Percentiles rank a stretch among this genome's conserved stretches.
phyloP scores from a whole-genome alignment of 495 filamentous ascomycete species.

The Acidomyces sp. region DNA sequence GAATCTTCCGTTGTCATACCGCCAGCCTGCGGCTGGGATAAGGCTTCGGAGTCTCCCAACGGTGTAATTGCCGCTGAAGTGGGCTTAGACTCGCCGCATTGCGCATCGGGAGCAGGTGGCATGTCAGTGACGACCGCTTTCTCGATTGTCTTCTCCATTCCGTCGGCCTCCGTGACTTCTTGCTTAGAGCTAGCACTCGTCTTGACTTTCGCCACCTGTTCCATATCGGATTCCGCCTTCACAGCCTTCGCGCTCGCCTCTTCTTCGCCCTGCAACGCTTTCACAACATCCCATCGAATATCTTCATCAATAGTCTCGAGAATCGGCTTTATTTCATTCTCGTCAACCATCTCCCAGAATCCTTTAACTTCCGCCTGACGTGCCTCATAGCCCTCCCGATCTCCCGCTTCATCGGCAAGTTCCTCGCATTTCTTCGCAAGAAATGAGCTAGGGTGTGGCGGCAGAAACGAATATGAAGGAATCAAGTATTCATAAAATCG shows the following conservation, averaged over 20 bases:
- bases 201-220: slow-evolving; percentile 2
- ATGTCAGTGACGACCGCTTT: slow-evolving; percentile 13
- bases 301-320: slow-evolving; percentile 40
- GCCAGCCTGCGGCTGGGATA: neutral
- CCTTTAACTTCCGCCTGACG: slow-evolving; percentile 62
- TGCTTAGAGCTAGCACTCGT: neutral
- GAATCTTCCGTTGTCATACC: neutral
- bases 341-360: slow-evolving; percentile 72
- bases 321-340: slow-evolving; percentile 61
- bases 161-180: neutral
- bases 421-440: slow-evolving; percentile 67
- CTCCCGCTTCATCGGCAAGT: slow-evolving; percentile 54
- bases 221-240: slow-evolving; percentile 22
- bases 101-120: neutral
- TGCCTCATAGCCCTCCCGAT: slow-evolving; percentile 49
- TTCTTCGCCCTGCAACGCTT: slow-evolving; percentile 28
- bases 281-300: slow-evolving; percentile 31
- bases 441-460: slow-evolving; percentile 76
- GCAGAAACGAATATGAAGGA: slow-evolving; percentile 78
- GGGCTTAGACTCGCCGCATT: neutral
- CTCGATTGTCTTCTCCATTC: slow-evolving; percentile 3
- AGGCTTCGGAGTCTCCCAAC: slow-evolving; percentile 2
- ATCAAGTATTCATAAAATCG: slow-evolving; percentile 94
- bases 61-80: neutral
- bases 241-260: slow-evolving; percentile 16